Conservation (phyloP, 768 basidiomycete species). For the Rhodocollybia butyracea region DNA sequence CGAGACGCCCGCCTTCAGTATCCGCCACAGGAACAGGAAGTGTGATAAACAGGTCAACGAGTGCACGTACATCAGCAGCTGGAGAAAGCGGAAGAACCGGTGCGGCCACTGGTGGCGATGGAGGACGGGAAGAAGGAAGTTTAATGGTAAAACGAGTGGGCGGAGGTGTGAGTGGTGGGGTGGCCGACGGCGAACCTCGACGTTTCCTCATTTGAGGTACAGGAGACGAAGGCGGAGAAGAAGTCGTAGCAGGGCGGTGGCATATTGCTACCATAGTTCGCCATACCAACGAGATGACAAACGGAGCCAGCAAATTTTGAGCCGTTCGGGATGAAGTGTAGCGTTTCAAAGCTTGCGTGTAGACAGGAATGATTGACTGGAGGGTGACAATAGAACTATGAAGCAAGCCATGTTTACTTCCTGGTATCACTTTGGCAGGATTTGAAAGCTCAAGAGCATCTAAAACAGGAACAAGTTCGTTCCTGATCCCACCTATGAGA, state of each 20-base stretch:
- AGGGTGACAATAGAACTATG: conserved; percentile 64
- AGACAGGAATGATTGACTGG: conserved; percentile 58
- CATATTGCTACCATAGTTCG: conserved; percentile 68
- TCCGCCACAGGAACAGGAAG: conserved; percentile 61
- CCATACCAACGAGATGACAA: conserved; percentile 76
- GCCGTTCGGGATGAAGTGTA: conserved; percentile 52
- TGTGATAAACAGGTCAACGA: conserved; percentile 57
- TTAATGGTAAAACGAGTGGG: conserved; percentile 62
- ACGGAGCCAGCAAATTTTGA: conserved; percentile 61
- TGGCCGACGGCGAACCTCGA: conserved; percentile 35
- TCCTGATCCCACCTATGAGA: conserved; percentile 56
- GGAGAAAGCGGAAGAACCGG: conserved; percentile 23
- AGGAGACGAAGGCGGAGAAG: conserved; percentile 39
- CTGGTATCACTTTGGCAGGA: conserved; percentile 24
- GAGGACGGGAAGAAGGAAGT: conserved; percentile 61
- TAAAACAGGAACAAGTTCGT: conserved; percentile 57
- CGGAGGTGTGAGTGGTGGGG: conserved; percentile 56
- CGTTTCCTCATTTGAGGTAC: conserved; percentile 38
- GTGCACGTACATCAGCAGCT: conserved; percentile 54
- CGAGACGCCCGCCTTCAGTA: conserved; percentile 47
- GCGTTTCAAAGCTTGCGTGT: conserved; percentile 53
- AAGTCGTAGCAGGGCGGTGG: conserved; percentile 46
- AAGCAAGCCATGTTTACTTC: conserved; percentile 26
- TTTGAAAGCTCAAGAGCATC: conserved; percentile 51
- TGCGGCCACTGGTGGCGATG: conserved; percentile 48